Percentiles rank a stretch among this genome's conserved stretches.
Evolutionary conservation across 805 yeast species (phyloP).

Genomic region (Kurtzmaniella cleridarum): DNA sequence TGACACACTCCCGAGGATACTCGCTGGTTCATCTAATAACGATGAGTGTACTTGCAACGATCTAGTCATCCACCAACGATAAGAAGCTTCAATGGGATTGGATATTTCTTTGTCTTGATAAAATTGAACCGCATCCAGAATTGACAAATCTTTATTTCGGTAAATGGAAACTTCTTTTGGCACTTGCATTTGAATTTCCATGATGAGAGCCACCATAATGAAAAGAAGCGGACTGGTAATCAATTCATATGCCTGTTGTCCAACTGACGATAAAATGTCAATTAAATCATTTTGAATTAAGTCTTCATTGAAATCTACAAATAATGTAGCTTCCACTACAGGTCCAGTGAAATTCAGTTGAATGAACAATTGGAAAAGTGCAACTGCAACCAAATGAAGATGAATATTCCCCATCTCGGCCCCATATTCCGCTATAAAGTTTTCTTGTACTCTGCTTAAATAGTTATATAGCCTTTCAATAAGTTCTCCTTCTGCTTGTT

Average conservation of each 20-base stretch:
- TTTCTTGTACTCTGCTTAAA: too few relatives aligned
- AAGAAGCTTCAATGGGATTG: slow-evolving; percentile 38
- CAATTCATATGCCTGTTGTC: slow-evolving; percentile 65
- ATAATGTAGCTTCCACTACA: slow-evolving; percentile 35
- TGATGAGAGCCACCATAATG: slow-evolving; percentile 22
- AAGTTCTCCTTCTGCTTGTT: too few relatives aligned
- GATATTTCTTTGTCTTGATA: slow-evolving; percentile 1
- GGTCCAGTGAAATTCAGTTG: slow-evolving; percentile 88
- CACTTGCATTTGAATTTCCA: slow-evolving; percentile 40
- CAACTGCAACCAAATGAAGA: slow-evolving; percentile 45
- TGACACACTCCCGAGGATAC: slow-evolving; percentile 39
- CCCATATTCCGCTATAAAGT: slow-evolving; percentile 5
- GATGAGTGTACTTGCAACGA: slow-evolving; percentile 60
- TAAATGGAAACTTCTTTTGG: slow-evolving; percentile 30
- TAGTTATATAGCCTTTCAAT: too few relatives aligned
- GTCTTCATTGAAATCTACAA: slow-evolving; percentile 18
- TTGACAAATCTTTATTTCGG: slow-evolving; percentile 22
- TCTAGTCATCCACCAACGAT: slow-evolving; percentile 75
- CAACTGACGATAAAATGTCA: slow-evolving; percentile 46
- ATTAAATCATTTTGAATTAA: slow-evolving; percentile 27
- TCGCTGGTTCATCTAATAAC: slow-evolving; percentile 57
- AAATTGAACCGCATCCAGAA: slow-evolving; percentile 21
- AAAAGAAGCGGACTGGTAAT: slow-evolving; percentile 31
- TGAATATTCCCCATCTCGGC: slow-evolving; percentile 12
- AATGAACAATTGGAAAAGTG: slow-evolving; percentile 60